Evolutionary conservation across 2,329 filamentous ascomycete genomes (phyloP), one percentile per base, ranked within the genome.

Genomic region (Colletotrichum tropicale): DNA sequence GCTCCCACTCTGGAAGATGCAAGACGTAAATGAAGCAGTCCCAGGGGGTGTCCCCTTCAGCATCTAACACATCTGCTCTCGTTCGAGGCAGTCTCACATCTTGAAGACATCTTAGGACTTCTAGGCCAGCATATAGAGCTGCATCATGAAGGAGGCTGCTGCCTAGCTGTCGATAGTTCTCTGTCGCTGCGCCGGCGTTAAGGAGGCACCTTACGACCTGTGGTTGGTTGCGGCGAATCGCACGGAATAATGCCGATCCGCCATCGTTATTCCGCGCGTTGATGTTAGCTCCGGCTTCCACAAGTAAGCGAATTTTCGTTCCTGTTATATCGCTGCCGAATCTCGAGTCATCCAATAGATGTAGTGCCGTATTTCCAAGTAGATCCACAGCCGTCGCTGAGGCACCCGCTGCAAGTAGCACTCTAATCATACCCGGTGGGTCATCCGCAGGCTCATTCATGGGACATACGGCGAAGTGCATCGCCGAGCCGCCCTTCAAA

Each of bases 161-260:
- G n/a, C 48, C 48, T 55, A n/a, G 28, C 5, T 15, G 7, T 8
- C 3, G 0, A 4, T 12, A 4, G 3, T 18, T 6, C 0, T 3
- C 3, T 18, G 18, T 60, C 1, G 10, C 18, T 2, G 71, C 67
- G 15, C 61, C 68, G 26, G 30, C 48, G 4, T 71, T 60, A 1
- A 71, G 26, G 8, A 74, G 28, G 60, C 24, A 38, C 1, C 64
- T 13, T 1, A 65, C 15, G 1, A 21, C 9, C 3, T 24, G 26
- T 6, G 6, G 13, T 2, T 43, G 24, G 13, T 16, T n/a, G 4
- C 6, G 12, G 1, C 9, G 8, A 24, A 71, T 4, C 8, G 71
- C 24, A 5, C 8, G 1, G 1, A n/a, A 7, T 2, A 74, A 34
- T 12, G 71, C 38, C 2, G 60, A 28, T 2, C 2, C 6, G 2